phyloP scores from a whole-genome alignment of 129 eudicot species.

The Solidago caesia region DNA sequence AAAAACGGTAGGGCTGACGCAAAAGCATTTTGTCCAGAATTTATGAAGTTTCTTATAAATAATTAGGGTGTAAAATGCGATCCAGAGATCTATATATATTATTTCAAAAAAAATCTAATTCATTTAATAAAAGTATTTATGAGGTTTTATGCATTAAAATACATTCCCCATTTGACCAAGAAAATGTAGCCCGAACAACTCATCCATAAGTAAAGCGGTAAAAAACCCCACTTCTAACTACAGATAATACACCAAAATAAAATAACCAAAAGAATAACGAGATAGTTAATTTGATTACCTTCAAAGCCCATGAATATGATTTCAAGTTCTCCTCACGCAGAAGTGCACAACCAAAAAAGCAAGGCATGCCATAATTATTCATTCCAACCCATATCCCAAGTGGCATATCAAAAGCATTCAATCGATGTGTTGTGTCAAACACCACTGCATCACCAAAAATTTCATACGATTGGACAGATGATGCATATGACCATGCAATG shows the following conservation, averaged over 20 bases:
- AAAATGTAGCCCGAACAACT: no score
- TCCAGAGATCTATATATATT: no score
- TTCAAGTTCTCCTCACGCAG: conserved; percentile 83
- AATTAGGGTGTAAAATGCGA: no score
- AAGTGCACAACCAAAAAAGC: conserved; percentile 95
- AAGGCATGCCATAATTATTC: conserved; percentile 98
- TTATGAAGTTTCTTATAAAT: no score
- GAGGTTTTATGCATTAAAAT: no score
- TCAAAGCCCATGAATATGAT: conserved; percentile 93
- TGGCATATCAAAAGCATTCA: conserved; percentile 95
- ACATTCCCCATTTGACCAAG: no score
- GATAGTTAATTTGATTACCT: conserved; percentile 50
- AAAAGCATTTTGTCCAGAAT: no score
- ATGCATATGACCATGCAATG: conserved; percentile 97
- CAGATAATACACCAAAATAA: not conserved
- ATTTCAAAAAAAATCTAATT: no score
- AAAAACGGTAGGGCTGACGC: no score
- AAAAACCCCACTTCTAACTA: not conserved
- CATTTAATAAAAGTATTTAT: no score
- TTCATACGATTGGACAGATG: conserved; percentile 84
- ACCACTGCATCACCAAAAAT: conserved; percentile 92
- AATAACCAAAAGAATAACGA: not conserved
- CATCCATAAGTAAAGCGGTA: not conserved
- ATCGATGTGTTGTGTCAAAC: conserved; percentile 92
- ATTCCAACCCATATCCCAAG: conserved; percentile 98